A percentile compares a stretch with the other conserved stretches of the same genome.
Conservation (phyloP, 495 filamentous ascomycete species). For the Neurospora tetrasperma region DNA sequence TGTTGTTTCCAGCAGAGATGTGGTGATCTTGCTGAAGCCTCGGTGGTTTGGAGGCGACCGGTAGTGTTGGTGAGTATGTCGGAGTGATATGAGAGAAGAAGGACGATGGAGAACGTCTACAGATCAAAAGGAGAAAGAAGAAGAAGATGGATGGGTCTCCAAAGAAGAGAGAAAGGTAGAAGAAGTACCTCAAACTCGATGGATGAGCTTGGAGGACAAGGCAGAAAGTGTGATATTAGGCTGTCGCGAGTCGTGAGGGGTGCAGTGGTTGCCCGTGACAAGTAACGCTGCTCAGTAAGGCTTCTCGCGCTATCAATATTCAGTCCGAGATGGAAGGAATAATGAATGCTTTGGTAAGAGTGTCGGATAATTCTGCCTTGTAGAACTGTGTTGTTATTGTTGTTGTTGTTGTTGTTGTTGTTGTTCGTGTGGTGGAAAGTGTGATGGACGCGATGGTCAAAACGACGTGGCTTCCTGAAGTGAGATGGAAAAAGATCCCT, state of each 20-base stretch:
- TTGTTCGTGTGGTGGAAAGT: not conserved
- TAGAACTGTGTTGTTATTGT: not conserved
- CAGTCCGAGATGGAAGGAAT: not conserved
- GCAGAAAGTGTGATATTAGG: not conserved
- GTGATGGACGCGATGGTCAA: not conserved
- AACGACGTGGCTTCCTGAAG: not conserved
- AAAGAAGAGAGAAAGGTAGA: not conserved
- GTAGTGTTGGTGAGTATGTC: not conserved
- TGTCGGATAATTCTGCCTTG: not conserved
- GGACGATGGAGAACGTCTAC: conserved; percentile 9
- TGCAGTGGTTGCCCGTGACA: not conserved
- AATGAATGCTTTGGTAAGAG: not conserved
- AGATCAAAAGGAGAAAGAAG: not conserved
- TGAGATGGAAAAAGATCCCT: not conserved
- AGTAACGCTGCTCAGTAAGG: not conserved
- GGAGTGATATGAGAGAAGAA: not conserved
- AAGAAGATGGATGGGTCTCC: not conserved
- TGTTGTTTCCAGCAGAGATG: not conserved
- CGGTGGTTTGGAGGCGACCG: not conserved
- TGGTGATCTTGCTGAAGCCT: not conserved
- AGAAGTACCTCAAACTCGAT: not conserved
- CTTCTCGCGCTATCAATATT: not conserved
- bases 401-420: not conserved
- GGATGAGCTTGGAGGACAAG: not conserved
- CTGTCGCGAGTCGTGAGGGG: not conserved